Evolutionary conservation across 108 stramenopile species (phyloP).

Genomic region (Thalassiosira profunda): DNA sequence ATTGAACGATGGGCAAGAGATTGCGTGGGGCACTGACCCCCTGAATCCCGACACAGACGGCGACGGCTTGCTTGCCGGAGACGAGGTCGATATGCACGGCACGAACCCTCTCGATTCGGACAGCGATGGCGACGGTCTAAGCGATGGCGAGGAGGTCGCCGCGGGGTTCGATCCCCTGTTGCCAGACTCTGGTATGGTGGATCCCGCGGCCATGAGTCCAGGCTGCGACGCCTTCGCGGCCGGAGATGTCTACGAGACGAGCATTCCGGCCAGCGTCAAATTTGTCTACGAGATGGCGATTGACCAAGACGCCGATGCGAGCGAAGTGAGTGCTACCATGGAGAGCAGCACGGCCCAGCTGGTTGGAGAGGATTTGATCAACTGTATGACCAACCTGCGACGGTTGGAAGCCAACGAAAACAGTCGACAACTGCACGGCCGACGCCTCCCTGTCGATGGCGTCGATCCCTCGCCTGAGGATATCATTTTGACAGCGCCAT

Average conservation of each 20-base stretch:
- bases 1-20: constrained; percentile 4
- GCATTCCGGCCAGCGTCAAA: constrained; percentile 4
- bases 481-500: not conserved
- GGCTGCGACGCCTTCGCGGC: constrained; percentile 14
- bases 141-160: constrained; percentile 18
- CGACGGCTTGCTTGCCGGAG: constrained; percentile 7
- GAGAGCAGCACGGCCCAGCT: constrained; percentile 6
- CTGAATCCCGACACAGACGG: constrained; percentile 12
- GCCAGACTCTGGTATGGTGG: not conserved
- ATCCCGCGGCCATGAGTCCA: not conserved
- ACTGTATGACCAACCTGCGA: not conserved
- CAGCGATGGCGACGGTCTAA: constrained; percentile 19
- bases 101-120: constrained; percentile 10
- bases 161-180: constrained; percentile 12
- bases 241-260: not conserved
- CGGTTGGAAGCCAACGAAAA: not conserved
- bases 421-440: not conserved
- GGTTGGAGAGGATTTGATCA: constrained; percentile 16
- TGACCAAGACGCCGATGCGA: not conserved
- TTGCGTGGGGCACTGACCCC: constrained; percentile 12
- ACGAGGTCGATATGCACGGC: constrained; percentile 3
- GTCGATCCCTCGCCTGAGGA: constrained; percentile 8
- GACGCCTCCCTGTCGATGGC: constrained; percentile 15
- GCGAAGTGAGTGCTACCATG: not conserved
- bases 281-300: constrained; percentile 25